A percentile compares a stretch with the other conserved stretches of the same genome.
phyloP scores from a whole-genome alignment of 345 rosid genomes.

The Pistacia integerrima region DNA sequence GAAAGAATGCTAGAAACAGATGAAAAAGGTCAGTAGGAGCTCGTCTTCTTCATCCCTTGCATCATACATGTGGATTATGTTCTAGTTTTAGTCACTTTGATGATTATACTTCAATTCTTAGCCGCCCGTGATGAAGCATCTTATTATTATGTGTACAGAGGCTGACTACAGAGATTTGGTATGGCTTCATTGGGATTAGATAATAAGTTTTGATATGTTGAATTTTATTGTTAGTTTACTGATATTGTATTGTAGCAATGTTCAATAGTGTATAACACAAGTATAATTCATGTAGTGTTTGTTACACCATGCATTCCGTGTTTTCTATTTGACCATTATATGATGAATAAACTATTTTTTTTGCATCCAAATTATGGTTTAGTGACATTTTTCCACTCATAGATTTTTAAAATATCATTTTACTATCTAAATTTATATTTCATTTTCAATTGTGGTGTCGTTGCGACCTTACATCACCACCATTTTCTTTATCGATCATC shows the following conservation, averaged over 20 bases:
- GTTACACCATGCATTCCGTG: neutral
- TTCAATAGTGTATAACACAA: neutral
- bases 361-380: too few relatives aligned
- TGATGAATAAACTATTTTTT: too few relatives aligned
- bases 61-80: slow-evolving; percentile 3
- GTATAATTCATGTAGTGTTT: neutral
- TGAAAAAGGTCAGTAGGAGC: neutral
- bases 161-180: neutral
- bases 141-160: slow-evolving; percentile 27
- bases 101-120: neutral
- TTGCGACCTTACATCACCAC: too few relatives aligned
- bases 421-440: too few relatives aligned
- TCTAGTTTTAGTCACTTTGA: neutral
- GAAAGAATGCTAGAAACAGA: neutral
- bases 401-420: too few relatives aligned
- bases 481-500: too few relatives aligned
- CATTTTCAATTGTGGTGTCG: too few relatives aligned
- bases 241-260: neutral
- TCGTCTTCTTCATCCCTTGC: slow-evolving; percentile 7
- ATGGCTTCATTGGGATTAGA: neutral
- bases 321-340: neutral
- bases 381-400: too few relatives aligned
- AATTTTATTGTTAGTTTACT: neutral
- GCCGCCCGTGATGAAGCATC: neutral
- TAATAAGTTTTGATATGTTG: slow-evolving; percentile 8